These are phyloP conservation scores for Euphorbia celastroides DNA, from an alignment of 441 rosid genomes.

Conservation along the genomic window DNA sequence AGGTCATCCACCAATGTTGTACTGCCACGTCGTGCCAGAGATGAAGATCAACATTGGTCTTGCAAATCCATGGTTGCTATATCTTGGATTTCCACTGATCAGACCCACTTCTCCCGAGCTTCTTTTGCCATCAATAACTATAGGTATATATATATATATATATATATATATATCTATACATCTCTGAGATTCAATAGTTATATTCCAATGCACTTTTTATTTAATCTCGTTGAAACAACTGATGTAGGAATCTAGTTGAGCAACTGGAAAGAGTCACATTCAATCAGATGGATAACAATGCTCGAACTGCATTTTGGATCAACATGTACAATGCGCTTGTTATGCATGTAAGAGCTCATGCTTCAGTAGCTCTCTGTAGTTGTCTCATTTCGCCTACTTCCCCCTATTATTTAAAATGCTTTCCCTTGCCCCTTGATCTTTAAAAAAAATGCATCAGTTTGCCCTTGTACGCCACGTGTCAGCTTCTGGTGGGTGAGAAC, in stretches of 20 bases:
- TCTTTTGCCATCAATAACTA: slow-evolving; percentile 67
- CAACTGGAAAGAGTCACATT: slow-evolving; percentile 68
- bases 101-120: slow-evolving; percentile 53
- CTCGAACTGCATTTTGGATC: slow-evolving; percentile 80
- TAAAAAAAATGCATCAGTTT: too few species aligned
- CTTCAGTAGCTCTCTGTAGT: neutral
- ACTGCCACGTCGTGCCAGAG: slow-evolving; percentile 39
- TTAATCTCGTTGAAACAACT: too few species aligned
- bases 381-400: neutral
- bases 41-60: slow-evolving; percentile 53
- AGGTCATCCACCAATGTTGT: slow-evolving; percentile 64
- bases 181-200: too few species aligned
- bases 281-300: slow-evolving; percentile 52
- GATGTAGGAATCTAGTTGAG: slow-evolving; percentile 72
- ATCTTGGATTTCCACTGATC: slow-evolving; percentile 68
- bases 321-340: slow-evolving; percentile 83
- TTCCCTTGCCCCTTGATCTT: too few species aligned
- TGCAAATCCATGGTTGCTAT: slow-evolving; percentile 67
- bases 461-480: too few species aligned
- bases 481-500: too few species aligned
- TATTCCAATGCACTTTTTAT: too few species aligned
- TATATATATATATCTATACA: too few species aligned
- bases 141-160: too few species aligned
- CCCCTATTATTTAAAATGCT: too few species aligned
- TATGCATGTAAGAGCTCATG: slow-evolving; percentile 65